A percentile compares a stretch with the other conserved stretches of the same genome.
Evolutionary conservation across 768 basidiomycete genomes (phyloP).

Genomic region (Pulveroboletus sp.): DNA sequence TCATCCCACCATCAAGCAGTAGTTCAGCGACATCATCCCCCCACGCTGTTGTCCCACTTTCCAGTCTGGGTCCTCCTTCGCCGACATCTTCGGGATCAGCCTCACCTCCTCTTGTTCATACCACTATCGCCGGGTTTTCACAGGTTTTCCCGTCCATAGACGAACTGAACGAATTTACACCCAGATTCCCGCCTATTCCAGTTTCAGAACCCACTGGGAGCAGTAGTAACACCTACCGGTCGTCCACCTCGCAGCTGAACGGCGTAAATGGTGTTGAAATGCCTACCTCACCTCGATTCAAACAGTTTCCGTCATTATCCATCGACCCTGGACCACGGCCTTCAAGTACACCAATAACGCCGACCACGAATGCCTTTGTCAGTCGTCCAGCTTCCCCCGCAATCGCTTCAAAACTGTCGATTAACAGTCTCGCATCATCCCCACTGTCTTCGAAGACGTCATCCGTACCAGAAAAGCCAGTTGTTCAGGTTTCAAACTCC

Average conservation of each 20-base stretch:
- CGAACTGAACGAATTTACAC: conserved; percentile 57
- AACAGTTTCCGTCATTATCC: conserved; percentile 39
- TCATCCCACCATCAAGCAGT: conserved; percentile 21
- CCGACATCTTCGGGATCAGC: conserved; percentile 67
- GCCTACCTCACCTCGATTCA: conserved; percentile 28
- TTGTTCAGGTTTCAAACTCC: conserved; percentile 57
- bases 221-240: conserved; percentile 11
- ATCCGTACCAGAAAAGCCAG: conserved; percentile 32
- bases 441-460: conserved; percentile 29
- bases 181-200: conserved; percentile 48
- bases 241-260: conserved; percentile 27
- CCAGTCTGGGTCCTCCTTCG: conserved; percentile 71
- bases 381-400: conserved; percentile 63
- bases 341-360: conserved; percentile 66
- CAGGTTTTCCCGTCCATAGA: conserved; percentile 74
- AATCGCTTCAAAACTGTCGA: conserved; percentile 41
- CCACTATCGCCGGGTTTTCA: conserved; percentile 52
- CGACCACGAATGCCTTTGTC: conserved; percentile 48
- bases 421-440: conserved; percentile 33
- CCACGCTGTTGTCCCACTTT: conserved; percentile 66
- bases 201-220: conserved; percentile 37
- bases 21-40: conserved; percentile 40
- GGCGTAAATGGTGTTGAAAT: conserved; percentile 29
- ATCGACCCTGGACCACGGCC: conserved; percentile 52
- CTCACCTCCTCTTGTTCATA: conserved; percentile 43